Evolutionary conservation across 148 eudicot species (phyloP), one percentile per base, ranked within the genome.

Genomic region (Nyssa sinensis): DNA sequence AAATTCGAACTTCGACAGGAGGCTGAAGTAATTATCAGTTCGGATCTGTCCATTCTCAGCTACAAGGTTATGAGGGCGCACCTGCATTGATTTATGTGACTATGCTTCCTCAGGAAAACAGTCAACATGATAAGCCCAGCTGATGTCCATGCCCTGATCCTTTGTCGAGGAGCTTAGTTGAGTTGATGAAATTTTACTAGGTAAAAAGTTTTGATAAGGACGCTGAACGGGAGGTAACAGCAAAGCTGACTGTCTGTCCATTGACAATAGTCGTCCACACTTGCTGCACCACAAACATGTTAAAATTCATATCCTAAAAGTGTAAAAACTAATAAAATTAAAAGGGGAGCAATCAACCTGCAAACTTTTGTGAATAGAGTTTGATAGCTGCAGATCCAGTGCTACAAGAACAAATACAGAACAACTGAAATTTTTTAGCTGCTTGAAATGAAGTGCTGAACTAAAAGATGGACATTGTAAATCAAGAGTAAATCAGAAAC

Each of bases 171-270:
- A 74, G 61, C 49, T 76, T 39, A 51, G 31, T 62, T 69, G 73
- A 23, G 29, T 79, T 24, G 89, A 76, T 28, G 80, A 13, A 62
- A n/a, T 41, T 75, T 80, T 87, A 41, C 78, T 59, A 67, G 78
- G 74, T 70, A 77, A 69, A 70, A 89, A 83, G 63, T 82, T 76
- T 27, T 79, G 79, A 74, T 87, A 94, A 68, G 95, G 86, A 44
- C 95, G 93, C 62, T 82, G 82, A 72, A 92, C 89, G 12, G 98
- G 96, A 75, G 98, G 98, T 77, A 94, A 77, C 47, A 92, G 35
- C 41, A 86, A 33, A 60, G 84, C 86, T 39, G 86, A 85, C 71
- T 94, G 92, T 82, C 80, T 90, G 83, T 92, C 97, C 91, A 92
- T 90, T 69, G 90, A 77, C 41, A 92, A 76, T 62, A 90, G 75